Conservation (phyloP, 2,329 filamentous ascomycete genomes). For the Beauveria sp. region DNA sequence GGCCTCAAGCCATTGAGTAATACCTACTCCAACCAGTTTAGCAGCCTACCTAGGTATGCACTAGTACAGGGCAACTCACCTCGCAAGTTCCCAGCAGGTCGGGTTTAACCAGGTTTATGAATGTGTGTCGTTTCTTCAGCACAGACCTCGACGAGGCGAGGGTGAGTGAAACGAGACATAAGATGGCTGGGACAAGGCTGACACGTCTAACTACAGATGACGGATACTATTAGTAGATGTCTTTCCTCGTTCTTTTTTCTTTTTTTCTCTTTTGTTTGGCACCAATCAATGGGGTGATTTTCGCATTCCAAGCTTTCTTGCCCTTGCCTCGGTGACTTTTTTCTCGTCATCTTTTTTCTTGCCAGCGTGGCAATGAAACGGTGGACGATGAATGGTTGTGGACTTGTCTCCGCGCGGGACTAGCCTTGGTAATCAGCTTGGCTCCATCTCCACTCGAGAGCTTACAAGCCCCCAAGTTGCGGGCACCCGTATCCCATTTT, state of each 20-base stretch:
- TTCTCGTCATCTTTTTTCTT: no score
- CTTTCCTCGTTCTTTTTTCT: neutral
- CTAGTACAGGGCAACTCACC: neutral
- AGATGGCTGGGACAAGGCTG: neutral
- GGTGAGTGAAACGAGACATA: neutral
- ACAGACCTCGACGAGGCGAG: neutral
- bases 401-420: neutral
- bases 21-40: no score
- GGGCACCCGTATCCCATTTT: no score
- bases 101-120: neutral
- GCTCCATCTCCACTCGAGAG: no score
- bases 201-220: no score
- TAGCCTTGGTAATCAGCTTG: no score
- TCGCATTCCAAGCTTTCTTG: no score
- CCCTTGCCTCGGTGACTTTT: no score
- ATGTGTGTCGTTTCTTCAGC: neutral
- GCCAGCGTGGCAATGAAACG: neutral
- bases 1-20: no score
- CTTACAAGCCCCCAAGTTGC: no score
- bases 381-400: neutral
- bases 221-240: neutral
- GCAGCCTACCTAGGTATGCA: no score
- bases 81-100: neutral
- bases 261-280: neutral
- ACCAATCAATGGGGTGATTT: no score